phyloP scores from a whole-genome alignment of 352 stramenopile genomes.

The Pythium sp. region DNA sequence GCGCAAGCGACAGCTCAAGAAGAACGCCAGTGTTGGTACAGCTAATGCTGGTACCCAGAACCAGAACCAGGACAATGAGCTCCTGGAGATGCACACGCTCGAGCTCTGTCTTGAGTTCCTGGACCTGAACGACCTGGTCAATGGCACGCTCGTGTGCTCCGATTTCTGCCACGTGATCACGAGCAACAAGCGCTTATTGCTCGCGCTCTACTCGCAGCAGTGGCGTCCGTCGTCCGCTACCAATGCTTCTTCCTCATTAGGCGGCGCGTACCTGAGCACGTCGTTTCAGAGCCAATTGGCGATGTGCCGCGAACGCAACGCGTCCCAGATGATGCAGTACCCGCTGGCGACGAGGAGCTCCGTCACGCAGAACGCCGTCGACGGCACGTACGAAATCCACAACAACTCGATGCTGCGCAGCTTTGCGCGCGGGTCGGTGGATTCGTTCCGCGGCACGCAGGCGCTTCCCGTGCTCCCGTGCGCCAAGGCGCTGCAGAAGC shows the following conservation, averaged over 20 bases:
- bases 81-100: conserved; percentile 47
- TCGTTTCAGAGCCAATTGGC: conserved; percentile 42
- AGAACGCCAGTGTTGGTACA: background rate
- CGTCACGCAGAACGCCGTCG: conserved; percentile 21
- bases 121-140: conserved; percentile 43
- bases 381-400: conserved; percentile 47
- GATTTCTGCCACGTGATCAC: conserved; percentile 56
- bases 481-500: conserved; percentile 44
- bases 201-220: conserved; percentile 56
- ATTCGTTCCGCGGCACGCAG: conserved; percentile 63
- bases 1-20: conserved; percentile 27
- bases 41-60: background rate
- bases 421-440: conserved; percentile 62
- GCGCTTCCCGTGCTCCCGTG: conserved; percentile 55
- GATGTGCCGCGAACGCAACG: conserved; percentile 37
- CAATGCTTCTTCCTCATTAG: conserved; percentile 18
- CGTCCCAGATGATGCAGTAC: conserved; percentile 24
- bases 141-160: conserved; percentile 40
- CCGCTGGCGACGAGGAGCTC: conserved; percentile 61
- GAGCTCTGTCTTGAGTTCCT: conserved; percentile 81
- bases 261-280: conserved; percentile 34
- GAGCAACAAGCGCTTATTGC: conserved; percentile 42
- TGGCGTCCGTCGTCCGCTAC: conserved; percentile 31
- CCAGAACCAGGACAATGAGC: conserved; percentile 17
- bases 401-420: conserved; percentile 87